Conservation (phyloP, 1,139 yeast genomes). For the Tardiomyces digboiensis region DNA sequence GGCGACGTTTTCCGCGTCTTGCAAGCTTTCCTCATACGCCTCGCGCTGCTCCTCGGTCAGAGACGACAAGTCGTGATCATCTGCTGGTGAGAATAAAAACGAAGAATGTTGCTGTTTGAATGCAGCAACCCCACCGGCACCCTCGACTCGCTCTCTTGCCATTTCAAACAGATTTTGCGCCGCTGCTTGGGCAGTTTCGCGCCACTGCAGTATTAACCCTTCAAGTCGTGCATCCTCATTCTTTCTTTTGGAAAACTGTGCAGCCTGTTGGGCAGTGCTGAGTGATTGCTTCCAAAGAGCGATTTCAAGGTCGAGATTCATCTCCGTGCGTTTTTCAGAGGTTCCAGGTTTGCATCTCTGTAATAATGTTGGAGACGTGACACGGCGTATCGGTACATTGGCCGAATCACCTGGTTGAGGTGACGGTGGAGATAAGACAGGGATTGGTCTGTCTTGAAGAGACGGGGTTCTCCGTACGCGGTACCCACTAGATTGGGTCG, state of each 20-base stretch:
- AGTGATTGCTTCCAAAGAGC: neutral
- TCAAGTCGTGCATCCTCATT: neutral
- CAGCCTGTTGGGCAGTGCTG: neutral
- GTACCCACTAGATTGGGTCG: slow-evolving; percentile 7
- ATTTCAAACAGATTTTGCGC: neutral
- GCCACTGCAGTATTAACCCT: neutral
- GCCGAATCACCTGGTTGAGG: slow-evolving; percentile 2
- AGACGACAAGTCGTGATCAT: no score
- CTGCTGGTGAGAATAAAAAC: no score
- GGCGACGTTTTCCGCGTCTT: no score
- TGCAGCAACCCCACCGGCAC: neutral
- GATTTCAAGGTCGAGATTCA: neutral
- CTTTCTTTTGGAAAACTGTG: neutral
- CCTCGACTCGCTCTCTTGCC: neutral
- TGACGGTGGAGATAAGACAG: slow-evolving; percentile 21
- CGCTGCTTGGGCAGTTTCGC: neutral
- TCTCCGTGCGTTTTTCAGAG: no score
- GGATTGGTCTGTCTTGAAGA: slow-evolving; percentile 21
- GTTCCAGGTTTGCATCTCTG: no score
- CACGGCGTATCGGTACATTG: neutral
- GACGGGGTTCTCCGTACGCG: slow-evolving; percentile 19
- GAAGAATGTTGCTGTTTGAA: no score
- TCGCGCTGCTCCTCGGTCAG: no score
- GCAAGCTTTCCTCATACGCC: no score
- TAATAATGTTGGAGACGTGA: no score